Evolutionary conservation across 139 green algal species (phyloP).

Genomic region (Coccomyxa sp.): DNA sequence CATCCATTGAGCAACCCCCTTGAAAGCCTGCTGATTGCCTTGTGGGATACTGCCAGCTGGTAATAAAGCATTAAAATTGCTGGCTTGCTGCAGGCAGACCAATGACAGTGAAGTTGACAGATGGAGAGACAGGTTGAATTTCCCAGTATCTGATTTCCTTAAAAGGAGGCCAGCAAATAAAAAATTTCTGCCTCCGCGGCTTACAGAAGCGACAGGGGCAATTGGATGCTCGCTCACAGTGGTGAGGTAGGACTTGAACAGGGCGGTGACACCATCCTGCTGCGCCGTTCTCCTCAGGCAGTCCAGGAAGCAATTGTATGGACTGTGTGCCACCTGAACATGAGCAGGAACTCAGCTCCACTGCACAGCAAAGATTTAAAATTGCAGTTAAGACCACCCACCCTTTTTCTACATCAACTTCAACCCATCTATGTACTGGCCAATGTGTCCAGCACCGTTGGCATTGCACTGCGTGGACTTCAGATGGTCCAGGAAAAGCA

Average conservation of each 20-base stretch:
- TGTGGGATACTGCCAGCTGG: not conserved
- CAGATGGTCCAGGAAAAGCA: too few relatives aligned
- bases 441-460: too few relatives aligned
- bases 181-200: too few relatives aligned
- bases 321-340: slow-evolving; percentile 49
- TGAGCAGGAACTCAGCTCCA: not conserved
- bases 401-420: not conserved
- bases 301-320: slow-evolving; percentile 59
- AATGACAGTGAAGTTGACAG: too few relatives aligned
- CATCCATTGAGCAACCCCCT: too few relatives aligned
- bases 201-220: too few relatives aligned
- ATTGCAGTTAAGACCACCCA: too few relatives aligned
- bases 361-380: not conserved
- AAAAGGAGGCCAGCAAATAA: too few relatives aligned
- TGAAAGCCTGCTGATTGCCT: not conserved
- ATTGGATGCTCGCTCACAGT: slow-evolving; percentile 35
- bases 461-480: too few relatives aligned
- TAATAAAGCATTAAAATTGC: not conserved
- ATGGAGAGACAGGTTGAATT: too few relatives aligned
- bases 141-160: too few relatives aligned
- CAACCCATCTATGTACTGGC: not conserved
- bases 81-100: not conserved
- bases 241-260: slow-evolving; percentile 87
- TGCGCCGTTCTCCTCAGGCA: slow-evolving; percentile 54
- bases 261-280: slow-evolving; percentile 71